phyloP scores from a whole-genome alignment of 2,329 filamentous ascomycete species.

The Aspergillus flavus region DNA sequence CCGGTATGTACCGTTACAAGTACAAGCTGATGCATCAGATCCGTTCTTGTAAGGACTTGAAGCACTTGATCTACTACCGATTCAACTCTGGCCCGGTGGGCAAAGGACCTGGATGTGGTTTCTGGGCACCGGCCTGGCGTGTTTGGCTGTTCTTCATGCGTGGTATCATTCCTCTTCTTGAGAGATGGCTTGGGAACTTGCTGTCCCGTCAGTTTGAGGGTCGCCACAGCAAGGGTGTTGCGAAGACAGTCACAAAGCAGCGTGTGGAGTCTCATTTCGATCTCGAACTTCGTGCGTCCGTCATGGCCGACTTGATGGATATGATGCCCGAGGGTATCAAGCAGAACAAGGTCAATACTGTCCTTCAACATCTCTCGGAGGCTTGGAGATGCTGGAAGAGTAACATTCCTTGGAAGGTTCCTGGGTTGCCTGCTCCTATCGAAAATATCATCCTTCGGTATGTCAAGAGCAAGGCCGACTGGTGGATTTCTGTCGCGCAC shows the following conservation, averaged over 20 bases:
- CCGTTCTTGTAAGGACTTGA: conserved; percentile 96
- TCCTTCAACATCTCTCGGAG: conserved; percentile 94
- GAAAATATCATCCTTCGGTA: conserved; percentile 99
- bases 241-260: conserved; percentile 98
- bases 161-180: conserved; percentile 93
- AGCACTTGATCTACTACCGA: conserved; percentile 98
- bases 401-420: conserved; percentile 99
- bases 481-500: conserved; percentile 99
- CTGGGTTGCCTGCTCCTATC: conserved; percentile 91
- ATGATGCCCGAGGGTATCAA: conserved; percentile 99
- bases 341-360: conserved; percentile 98
- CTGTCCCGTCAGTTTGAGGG: conserved; percentile 97
- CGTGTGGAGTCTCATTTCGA: conserved; percentile 99
- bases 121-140: conserved; percentile 98
- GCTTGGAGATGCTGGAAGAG: conserved; percentile 99
- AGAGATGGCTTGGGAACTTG: conserved; percentile 96
- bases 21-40: conserved; percentile 99
- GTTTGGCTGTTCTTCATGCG: conserved; percentile 99
- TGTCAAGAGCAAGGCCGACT: conserved; percentile 98
- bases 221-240: conserved; percentile 96
- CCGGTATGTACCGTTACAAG: conserved; percentile 99
- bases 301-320: conserved; percentile 99
- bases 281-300: conserved; percentile 91
- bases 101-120: conserved; percentile 96
- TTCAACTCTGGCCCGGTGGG: conserved; percentile 97